Evolutionary conservation across 257 asterid genomes (phyloP).

Genomic region (Petunia secreta): DNA sequence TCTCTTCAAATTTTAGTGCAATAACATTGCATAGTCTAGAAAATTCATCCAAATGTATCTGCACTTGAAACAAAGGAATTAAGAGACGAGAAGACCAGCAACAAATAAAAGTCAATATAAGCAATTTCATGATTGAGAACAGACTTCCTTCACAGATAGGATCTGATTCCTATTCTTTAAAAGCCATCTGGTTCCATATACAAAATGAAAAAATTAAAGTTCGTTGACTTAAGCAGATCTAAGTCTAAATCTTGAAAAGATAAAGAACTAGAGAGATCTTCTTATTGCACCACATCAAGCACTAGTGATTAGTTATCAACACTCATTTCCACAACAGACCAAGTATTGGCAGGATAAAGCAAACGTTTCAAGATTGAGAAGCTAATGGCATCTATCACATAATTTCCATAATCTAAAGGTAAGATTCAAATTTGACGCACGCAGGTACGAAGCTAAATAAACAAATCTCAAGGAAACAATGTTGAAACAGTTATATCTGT

Average conservation of each 20-base stretch:
- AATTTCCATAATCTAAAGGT: neutral
- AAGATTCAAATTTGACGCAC: neutral
- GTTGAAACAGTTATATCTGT: neutral
- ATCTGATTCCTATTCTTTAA: neutral
- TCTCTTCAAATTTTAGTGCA: slow-evolving; percentile 88
- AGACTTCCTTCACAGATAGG: neutral
- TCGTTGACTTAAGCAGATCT: neutral
- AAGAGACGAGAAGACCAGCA: neutral
- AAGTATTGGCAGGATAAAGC: neutral
- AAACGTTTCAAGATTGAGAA: neutral
- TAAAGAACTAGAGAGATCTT: neutral
- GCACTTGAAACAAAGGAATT: slow-evolving; percentile 37
- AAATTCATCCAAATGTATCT: slow-evolving; percentile 88
- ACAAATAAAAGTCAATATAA: neutral
- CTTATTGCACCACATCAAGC: neutral
- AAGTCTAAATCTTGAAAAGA: neutral
- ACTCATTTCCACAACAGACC: neutral
- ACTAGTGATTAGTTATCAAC: neutral
- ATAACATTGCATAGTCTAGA: slow-evolving; percentile 80
- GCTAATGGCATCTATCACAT: neutral
- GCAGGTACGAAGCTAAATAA: neutral
- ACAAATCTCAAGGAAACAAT: neutral
- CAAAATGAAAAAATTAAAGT: neutral
- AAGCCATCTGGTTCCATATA: neutral
- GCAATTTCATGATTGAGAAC: neutral